Percentiles rank a stretch among this genome's conserved stretches.
These are phyloP conservation scores for Trichosporon asahii DNA, from an alignment of 1,284 basidiomycete genomes.

Conservation along the genomic window DNA sequence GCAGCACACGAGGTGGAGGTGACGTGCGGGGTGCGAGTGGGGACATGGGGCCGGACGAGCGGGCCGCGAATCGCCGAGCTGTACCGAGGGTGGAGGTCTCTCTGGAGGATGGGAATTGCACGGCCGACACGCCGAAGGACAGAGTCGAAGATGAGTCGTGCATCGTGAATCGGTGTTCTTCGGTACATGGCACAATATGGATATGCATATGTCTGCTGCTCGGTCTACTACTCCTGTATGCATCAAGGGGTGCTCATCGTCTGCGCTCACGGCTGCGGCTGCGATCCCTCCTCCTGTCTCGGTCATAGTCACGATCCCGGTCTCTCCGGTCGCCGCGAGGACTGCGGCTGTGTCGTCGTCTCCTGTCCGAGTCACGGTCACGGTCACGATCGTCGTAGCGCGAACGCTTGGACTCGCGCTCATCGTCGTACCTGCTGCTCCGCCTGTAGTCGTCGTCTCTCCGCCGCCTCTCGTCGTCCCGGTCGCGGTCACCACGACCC, in stretches of 20 bases:
- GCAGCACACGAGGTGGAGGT: background rate
- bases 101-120: background rate
- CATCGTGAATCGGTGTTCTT: background rate
- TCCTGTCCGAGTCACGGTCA: background rate
- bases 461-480: constrained; percentile 6
- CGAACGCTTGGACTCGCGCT: background rate
- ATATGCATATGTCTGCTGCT: background rate
- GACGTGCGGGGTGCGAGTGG: background rate
- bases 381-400: constrained; percentile 2
- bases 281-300: background rate
- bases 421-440: background rate
- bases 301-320: background rate
- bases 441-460: constrained; percentile 1
- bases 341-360: constrained; percentile 12
- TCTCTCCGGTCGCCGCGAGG: background rate
- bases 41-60: background rate
- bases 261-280: background rate
- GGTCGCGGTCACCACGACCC: constrained; percentile 13
- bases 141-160: background rate
- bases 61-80: constrained; percentile 6
- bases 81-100: background rate
- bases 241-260: background rate
- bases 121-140: background rate
- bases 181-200: background rate
- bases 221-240: background rate